Conservation (phyloP, 2,329 filamentous ascomycete species). For the Pseudohalonectria lignicola region DNA sequence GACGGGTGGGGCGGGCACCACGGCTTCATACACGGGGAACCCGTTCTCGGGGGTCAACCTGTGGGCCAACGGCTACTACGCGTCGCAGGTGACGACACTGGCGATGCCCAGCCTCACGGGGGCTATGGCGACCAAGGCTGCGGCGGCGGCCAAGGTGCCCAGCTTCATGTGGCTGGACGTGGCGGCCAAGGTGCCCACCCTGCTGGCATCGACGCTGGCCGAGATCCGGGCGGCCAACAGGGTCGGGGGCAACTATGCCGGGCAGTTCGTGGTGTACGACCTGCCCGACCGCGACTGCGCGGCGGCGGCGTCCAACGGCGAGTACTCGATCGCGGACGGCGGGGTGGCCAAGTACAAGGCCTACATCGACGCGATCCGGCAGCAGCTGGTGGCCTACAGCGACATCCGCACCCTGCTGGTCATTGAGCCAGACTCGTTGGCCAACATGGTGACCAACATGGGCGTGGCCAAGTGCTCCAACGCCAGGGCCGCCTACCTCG, state of each 20-base stretch:
- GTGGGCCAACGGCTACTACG: conserved; percentile 44
- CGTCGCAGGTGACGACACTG: conserved; percentile 38
- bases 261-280: conserved; percentile 44
- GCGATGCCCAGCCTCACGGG: conserved; percentile 53
- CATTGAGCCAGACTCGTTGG: conserved; percentile 47
- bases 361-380: conserved; percentile 39
- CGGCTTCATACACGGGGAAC: conserved; percentile 50
- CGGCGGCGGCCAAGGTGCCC: conserved; percentile 38
- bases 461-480: conserved; percentile 35
- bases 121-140: conserved; percentile 38
- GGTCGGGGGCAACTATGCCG: conserved; percentile 29
- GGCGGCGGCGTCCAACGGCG: conserved; percentile 45
- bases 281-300: conserved; percentile 48
- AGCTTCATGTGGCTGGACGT: conserved; percentile 41
- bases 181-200: conserved; percentile 5
- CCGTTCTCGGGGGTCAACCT: conserved; percentile 36
- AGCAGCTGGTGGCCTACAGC: conserved; percentile 27
- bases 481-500: conserved; percentile 35
- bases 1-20: conserved; percentile 51
- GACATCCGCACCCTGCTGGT: conserved; percentile 30
- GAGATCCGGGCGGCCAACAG: conserved; percentile 23
- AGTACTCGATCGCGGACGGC: conserved; percentile 37
- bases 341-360: conserved; percentile 41
- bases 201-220: conserved; percentile 31
- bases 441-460: conserved; percentile 47